Evolutionary conservation across 495 filamentous ascomycete species (phyloP).

Genomic region (Tuber borchii): DNA sequence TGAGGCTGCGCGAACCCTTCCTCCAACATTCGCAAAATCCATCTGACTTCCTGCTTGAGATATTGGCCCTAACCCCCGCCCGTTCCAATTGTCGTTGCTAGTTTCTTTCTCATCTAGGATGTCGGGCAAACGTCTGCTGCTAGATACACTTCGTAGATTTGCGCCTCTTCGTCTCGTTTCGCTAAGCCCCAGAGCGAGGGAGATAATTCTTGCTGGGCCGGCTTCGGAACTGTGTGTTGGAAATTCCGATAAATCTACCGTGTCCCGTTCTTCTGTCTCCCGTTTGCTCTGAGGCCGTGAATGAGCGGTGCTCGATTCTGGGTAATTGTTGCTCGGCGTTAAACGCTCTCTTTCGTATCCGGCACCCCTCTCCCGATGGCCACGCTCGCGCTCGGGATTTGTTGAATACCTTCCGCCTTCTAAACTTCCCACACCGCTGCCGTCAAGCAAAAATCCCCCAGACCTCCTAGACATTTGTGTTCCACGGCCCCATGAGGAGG

Average conservation of each 20-base stretch:
- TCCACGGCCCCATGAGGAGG: slow-evolving; percentile 15
- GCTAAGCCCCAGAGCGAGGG: slow-evolving; percentile 27
- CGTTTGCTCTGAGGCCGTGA: slow-evolving; percentile 9
- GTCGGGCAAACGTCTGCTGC: slow-evolving; percentile 18
- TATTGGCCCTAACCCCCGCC: slow-evolving; percentile 1
- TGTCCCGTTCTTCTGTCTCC: slow-evolving; percentile 16
- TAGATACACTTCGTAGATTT: slow-evolving; percentile 24
- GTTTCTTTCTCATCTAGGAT: slow-evolving; percentile 7
- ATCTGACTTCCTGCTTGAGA: not conserved
- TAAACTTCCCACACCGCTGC: slow-evolving; percentile 8
- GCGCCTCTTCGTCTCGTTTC: slow-evolving; percentile 16
- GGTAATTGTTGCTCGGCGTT: not conserved
- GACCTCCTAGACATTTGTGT: slow-evolving; percentile 16
- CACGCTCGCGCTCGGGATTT: slow-evolving; percentile 8
- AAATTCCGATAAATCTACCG: slow-evolving; percentile 9
- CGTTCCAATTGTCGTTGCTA: slow-evolving; percentile 12
- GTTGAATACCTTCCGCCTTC: slow-evolving; percentile 6
- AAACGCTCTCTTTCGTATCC: not conserved
- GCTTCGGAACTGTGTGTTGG: not conserved
- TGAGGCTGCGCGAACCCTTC: not conserved
- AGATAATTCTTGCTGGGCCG: slow-evolving; percentile 30
- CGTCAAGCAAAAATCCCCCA: slow-evolving; percentile 38
- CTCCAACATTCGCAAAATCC: not conserved
- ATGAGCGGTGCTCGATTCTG: slow-evolving; percentile 9
- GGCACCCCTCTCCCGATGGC: not conserved